phyloP scores from a whole-genome alignment of 2,329 filamentous ascomycete species.

The Raffaelea arxii region DNA sequence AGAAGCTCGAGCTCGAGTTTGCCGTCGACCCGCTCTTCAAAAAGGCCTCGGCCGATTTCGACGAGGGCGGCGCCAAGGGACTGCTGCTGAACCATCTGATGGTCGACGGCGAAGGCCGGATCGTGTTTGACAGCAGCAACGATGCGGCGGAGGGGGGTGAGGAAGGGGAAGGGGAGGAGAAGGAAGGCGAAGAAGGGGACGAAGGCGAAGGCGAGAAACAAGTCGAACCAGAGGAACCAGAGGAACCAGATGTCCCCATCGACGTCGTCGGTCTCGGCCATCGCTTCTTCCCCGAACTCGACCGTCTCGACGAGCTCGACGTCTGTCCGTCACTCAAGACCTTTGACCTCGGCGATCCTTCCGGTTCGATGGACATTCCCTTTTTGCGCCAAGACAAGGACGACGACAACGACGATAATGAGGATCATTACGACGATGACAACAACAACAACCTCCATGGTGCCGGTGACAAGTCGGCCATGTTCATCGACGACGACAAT shows the following conservation, averaged over 20 bases:
- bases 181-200: slow-evolving; percentile 27
- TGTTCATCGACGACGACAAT: slow-evolving; percentile 81
- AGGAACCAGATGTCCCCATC: slow-evolving; percentile 56
- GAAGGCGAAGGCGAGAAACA: slow-evolving; percentile 26
- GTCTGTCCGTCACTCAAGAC: slow-evolving; percentile 92
- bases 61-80: slow-evolving; percentile 94
- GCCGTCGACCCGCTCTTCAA: slow-evolving; percentile 98
- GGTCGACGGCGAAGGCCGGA: slow-evolving; percentile 83
- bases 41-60: slow-evolving; percentile 95
- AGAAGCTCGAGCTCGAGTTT: slow-evolving; percentile 96
- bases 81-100: slow-evolving; percentile 92
- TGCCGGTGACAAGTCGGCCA: slow-evolving; percentile 59
- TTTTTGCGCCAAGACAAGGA: slow-evolving; percentile 86
- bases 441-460: slow-evolving; percentile 15
- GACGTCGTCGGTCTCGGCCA: slow-evolving; percentile 65
- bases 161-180: slow-evolving; percentile 21
- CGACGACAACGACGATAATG: slow-evolving; percentile 48
- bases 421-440: slow-evolving; percentile 39
- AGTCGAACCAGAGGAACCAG: slow-evolving; percentile 25
- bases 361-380: slow-evolving; percentile 77
- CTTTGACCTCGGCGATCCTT: slow-evolving; percentile 82
- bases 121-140: slow-evolving; percentile 97
- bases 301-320: slow-evolving; percentile 70
- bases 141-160: slow-evolving; percentile 47
- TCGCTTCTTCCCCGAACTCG: slow-evolving; percentile 79